Conservation (phyloP, 768 basidiomycete genomes). For the Russula earlei region DNA sequence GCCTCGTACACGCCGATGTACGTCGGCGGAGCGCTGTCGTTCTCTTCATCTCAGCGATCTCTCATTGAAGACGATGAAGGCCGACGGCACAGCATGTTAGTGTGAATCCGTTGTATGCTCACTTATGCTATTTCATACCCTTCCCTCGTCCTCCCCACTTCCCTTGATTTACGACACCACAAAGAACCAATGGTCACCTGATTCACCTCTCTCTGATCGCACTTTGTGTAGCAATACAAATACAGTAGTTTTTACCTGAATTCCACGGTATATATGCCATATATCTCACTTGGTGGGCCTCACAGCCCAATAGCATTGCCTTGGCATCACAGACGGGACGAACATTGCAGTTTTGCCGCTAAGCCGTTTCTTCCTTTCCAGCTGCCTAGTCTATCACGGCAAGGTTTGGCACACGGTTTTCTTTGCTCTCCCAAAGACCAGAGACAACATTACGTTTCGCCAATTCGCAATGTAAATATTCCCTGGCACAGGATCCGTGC, state of each 20-base stretch:
- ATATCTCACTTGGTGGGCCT: too few relatives aligned
- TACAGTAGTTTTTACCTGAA: conserved; percentile 18
- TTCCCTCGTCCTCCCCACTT: not conserved
- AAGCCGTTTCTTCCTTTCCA: too few relatives aligned
- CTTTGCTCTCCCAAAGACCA: too few relatives aligned
- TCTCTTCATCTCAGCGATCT: conserved; percentile 23
- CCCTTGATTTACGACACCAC: not conserved
- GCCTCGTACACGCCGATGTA: conserved; percentile 50
- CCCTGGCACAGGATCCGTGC: too few relatives aligned
- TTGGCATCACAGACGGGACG: too few relatives aligned
- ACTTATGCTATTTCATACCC: not conserved
- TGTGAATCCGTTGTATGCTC: conserved; percentile 27
- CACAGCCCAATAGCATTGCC: too few relatives aligned
- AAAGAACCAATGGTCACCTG: not conserved
- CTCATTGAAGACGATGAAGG: conserved; percentile 39
- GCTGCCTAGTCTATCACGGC: too few relatives aligned
- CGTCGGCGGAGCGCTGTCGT: conserved; percentile 37
- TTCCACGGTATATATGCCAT: too few relatives aligned
- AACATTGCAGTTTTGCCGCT: too few relatives aligned
- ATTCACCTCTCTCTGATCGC: conserved; percentile 4
- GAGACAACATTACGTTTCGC: too few relatives aligned
- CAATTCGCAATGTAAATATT: too few relatives aligned
- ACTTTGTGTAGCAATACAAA: conserved; percentile 12
- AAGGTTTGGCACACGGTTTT: too few relatives aligned
- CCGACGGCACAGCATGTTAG: conserved; percentile 59